Conservation (phyloP, 2,329 filamentous ascomycete genomes). For the Dryadomyces quercivorus region DNA sequence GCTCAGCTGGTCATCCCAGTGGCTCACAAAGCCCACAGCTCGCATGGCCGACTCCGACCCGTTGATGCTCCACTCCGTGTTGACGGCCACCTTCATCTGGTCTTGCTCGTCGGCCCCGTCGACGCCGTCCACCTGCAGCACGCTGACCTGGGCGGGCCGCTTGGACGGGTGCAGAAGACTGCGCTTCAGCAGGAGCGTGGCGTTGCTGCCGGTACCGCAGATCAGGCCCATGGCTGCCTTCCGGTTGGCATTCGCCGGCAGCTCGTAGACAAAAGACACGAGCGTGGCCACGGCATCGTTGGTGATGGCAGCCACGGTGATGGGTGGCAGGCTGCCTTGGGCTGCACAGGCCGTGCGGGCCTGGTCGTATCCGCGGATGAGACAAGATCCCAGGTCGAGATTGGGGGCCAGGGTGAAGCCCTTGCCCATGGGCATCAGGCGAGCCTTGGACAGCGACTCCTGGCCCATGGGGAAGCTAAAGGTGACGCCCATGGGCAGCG, state of each 20-base stretch:
- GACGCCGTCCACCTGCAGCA: conserved; percentile 31
- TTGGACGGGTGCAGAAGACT: conserved; percentile 51
- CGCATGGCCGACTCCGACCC: conserved; percentile 58
- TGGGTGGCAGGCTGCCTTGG: conserved; percentile 38
- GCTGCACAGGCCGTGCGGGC: conserved; percentile 19
- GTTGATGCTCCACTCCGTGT: conserved; percentile 76
- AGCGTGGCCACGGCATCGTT: conserved; percentile 75
- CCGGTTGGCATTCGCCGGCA: conserved; percentile 45
- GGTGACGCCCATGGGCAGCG: conserved; percentile 53
- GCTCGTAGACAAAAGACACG: conserved; percentile 63
- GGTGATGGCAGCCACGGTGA: conserved; percentile 63
- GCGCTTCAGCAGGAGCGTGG: conserved; percentile 61
- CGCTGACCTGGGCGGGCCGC: conserved; percentile 33
- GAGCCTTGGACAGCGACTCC: conserved; percentile 47
- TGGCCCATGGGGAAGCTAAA: conserved; percentile 63
- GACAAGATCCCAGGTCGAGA: conserved; percentile 46
- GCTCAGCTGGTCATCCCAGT: conserved; percentile 60
- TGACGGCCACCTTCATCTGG: conserved; percentile 59
- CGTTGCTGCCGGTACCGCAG: conserved; percentile 71
- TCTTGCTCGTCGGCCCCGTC: conserved; percentile 36
- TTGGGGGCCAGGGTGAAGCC: conserved; percentile 52
- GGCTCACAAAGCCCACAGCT: conserved; percentile 50
- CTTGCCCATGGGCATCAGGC: conserved; percentile 57
- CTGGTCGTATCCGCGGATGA: conserved; percentile 45
- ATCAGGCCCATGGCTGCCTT: conserved; percentile 70